These are phyloP conservation scores for Spencermartinsiella europaea DNA, from an alignment of 805 yeast genomes.

Conservation along the genomic window DNA sequence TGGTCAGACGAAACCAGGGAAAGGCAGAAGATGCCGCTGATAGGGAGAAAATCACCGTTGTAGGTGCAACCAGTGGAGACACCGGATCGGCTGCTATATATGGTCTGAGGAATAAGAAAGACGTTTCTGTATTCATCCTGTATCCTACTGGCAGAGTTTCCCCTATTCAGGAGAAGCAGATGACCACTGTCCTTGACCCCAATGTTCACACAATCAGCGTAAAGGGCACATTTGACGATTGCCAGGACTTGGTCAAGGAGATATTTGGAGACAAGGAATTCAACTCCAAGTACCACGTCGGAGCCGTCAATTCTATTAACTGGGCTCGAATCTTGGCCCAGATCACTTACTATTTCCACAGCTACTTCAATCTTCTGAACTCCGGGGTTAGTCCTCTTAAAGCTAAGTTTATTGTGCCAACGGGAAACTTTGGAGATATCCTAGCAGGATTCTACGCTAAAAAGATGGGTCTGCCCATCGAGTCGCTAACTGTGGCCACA, in stretches of 20 bases:
- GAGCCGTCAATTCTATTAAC: slow-evolving; percentile 97
- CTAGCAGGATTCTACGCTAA: slow-evolving; percentile 94
- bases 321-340: slow-evolving; percentile 99
- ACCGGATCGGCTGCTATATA: slow-evolving; percentile 99
- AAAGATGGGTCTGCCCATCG: slow-evolving; percentile 91
- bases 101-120: slow-evolving; percentile 94
- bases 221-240: slow-evolving; percentile 95
- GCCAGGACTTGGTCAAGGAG: slow-evolving; percentile 93
- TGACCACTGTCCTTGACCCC: slow-evolving; percentile 91
- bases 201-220: slow-evolving; percentile 95
- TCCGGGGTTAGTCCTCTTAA: slow-evolving; percentile 20
- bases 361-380: slow-evolving; percentile 66
- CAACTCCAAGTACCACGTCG: slow-evolving; percentile 85
- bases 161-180: slow-evolving; percentile 96
- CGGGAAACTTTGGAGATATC: slow-evolving; percentile 98
- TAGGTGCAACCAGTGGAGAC: slow-evolving; percentile 99
- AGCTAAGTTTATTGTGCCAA: slow-evolving; percentile 83
- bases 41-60: slow-evolving; percentile 85
- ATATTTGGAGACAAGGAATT: slow-evolving; percentile 86
- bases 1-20: slow-evolving; percentile 64
- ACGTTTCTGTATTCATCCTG: slow-evolving; percentile 92
- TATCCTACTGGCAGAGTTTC: slow-evolving; percentile 98
- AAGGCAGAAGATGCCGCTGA: slow-evolving; percentile 42
- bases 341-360: slow-evolving; percentile 91
- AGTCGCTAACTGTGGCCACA: slow-evolving; percentile 85